Base-by-base conservation (phyloP, 2,329 filamentous ascomycete species). In the Sporothrix pallida region DNA sequence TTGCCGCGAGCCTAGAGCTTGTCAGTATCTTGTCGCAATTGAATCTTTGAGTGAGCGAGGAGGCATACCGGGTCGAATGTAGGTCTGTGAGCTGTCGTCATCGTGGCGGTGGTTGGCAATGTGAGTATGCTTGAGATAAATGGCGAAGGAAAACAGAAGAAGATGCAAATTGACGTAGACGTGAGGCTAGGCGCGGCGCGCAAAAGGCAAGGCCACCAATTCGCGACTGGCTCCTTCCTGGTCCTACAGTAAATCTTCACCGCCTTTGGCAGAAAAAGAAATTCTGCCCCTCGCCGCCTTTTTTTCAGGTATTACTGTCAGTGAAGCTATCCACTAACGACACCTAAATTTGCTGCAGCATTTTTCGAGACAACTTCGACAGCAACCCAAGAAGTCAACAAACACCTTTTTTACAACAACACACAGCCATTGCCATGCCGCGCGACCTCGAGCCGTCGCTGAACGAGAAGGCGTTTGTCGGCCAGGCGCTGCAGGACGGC, bases 401-500 rank as follows among this genome's bases (percentile, higher is more conserved):
- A 37, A 37, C 48, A 48, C 23, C 42, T 20, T 37, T 58, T 10
- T 5, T 52, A 44, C 12, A 2, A 48, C 54, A 17, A n/a, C 23
- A 15, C 42, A 23, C 31, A 48, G 20, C 26, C 86, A 54, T 58
- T 37, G 73, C 77, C 76, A 98, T 98, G 95, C 95, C 95, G 80
- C 92, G 93, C 83, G 95, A 98, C 91, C 90, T 91, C 75, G 93
- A 97, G 78, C 93, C 95, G 73, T 98, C 95, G 71, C 88, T 92
- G 76, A 94, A 95, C 80, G 95, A 98, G 86, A 93, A 90, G 81
- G 89, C 90, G 10, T 99, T 99, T 81, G 89, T 98, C 76, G 86
- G 91, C 75, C 89, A 97, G 80, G 95, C 95, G 62, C 88, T 99
- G 12, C 87, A 91, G 78, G 90, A 97, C 79, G 89, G 92, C 77